Base-by-base conservation (phyloP, 352 stramenopile species). In the Pythium periplocum region DNA sequence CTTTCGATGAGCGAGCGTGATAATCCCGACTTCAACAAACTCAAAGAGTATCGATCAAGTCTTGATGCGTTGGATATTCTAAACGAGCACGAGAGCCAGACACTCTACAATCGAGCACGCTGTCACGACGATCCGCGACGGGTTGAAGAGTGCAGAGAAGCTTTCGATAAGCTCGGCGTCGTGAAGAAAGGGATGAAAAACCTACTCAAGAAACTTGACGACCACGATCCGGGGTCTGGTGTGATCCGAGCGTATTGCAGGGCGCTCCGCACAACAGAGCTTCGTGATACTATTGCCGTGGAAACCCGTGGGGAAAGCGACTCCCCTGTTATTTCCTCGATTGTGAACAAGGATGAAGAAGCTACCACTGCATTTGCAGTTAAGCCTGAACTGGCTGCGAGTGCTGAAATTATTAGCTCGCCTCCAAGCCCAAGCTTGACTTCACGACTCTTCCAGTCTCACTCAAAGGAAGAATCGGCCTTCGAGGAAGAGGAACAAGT, bases 11-110 rank as follows among this genome's bases (percentile, higher is more conserved):
- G 81, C 17, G 81, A 92, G 34, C 82, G 78, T 32, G 64, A 65
- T 4, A 47, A 61, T 11, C 56, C 51, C 2, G 81, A 93, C 42
- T 48, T 46, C 7, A 83, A 74, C 37, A 91, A 90, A 45, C 52
- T 92, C 2, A 51, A 53, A 3, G 77, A 78, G 37, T 93, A 89
- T 56, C 75, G 73, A 31, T 52, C 59, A 34, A 91, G 81, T 44
- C 62, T 93, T 2, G 77, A 85, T 5, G 71, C 69, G 8, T 51
- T 92, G 39, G 75, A 85, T 41, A 89, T 91, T 43, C 53, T 91
- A 26, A 63, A 89, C 40, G 78, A 89, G 43, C 51, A 60, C 9
- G 78, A 89, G 60, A 89, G 74, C 37, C 66, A 78, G 3, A 54
- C 63, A 9, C 42, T 91, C 8, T 88, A 68, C 47, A 51, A 66